phyloP scores from a whole-genome alignment of 805 yeast species.

The Cyberlindnera xylosilytica region DNA sequence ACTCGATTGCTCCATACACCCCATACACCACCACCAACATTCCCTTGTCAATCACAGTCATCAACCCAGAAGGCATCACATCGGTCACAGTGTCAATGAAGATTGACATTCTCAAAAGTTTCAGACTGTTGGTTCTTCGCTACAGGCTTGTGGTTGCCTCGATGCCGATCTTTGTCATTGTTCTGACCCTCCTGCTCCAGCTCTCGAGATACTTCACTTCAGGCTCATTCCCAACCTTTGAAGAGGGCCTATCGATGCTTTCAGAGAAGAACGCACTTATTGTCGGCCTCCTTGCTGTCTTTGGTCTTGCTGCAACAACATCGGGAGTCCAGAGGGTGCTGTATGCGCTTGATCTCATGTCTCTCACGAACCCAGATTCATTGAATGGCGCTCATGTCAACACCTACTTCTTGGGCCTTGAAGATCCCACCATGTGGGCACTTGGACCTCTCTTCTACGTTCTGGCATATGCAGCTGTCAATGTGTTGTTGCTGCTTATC shows the following conservation, averaged over 20 bases:
- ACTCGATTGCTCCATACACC: slow-evolving; percentile 68
- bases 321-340: slow-evolving; percentile 37
- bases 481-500: slow-evolving; percentile 29
- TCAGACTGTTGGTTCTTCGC: slow-evolving; percentile 68
- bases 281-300: slow-evolving; percentile 29
- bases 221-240: slow-evolving; percentile 41
- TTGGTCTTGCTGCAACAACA: slow-evolving; percentile 38
- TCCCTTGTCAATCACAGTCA: slow-evolving; percentile 43
- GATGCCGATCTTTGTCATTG: slow-evolving; percentile 60
- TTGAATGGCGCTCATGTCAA: slow-evolving; percentile 44
- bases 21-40: slow-evolving; percentile 39
- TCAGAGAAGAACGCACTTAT: slow-evolving; percentile 27
- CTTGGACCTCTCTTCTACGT: slow-evolving; percentile 56
- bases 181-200: slow-evolving; percentile 54
- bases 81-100: slow-evolving; percentile 24
- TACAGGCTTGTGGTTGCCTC: slow-evolving; percentile 75
- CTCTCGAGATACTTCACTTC: slow-evolving; percentile 39
- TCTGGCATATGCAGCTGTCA: slow-evolving; percentile 43
- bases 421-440: slow-evolving; percentile 51
- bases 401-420: slow-evolving; percentile 65
- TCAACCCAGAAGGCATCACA: slow-evolving; percentile 33
- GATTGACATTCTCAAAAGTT: slow-evolving; percentile 55
- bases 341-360: slow-evolving; percentile 51
- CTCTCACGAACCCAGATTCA: slow-evolving; percentile 43
- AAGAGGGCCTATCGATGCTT: slow-evolving; percentile 42